Evolutionary conservation across 108 stramenopile genomes (phyloP).

Genomic region (Cyclotella cryptica): DNA sequence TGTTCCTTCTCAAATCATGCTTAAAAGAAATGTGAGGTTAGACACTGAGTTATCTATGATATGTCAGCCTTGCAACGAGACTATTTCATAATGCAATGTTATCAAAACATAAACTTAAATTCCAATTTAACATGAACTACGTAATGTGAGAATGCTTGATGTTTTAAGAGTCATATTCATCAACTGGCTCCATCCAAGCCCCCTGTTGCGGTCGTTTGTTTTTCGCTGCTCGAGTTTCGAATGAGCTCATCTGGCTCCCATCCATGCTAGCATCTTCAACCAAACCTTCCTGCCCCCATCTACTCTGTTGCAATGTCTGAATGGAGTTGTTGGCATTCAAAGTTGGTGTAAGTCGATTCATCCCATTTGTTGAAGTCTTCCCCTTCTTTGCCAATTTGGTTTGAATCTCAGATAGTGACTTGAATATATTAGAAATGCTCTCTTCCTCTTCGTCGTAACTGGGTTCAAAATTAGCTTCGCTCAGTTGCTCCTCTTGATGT

Average conservation of each 20-base stretch:
- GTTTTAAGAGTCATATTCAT: slow-evolving; percentile 14
- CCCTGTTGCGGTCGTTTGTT: slow-evolving; percentile 33
- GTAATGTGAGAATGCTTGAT: too few species aligned
- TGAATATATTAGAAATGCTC: slow-evolving; percentile 50
- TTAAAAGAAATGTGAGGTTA: too few species aligned
- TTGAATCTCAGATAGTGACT: slow-evolving; percentile 54
- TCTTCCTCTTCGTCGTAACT: slow-evolving; percentile 46
- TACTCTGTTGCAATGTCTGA: slow-evolving; percentile 2
- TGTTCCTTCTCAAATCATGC: too few species aligned
- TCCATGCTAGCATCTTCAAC: slow-evolving; percentile 51
- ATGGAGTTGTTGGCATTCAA: background rate
- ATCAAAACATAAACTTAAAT: background rate
- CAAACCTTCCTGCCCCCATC: slow-evolving; percentile 41
- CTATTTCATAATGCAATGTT: too few species aligned
- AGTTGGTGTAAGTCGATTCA: background rate
- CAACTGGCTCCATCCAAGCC: slow-evolving; percentile 53
- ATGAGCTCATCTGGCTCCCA: slow-evolving; percentile 35
- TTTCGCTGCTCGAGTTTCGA: slow-evolving; percentile 27
- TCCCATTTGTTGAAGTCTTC: slow-evolving; percentile 20
- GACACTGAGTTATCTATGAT: too few species aligned
- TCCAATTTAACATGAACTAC: too few species aligned
- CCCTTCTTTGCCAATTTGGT: slow-evolving; percentile 52
- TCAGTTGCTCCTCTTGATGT: background rate
- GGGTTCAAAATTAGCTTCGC: background rate
- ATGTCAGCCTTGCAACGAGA: too few species aligned